Percentiles rank a stretch among this genome's conserved stretches.
Conservation (phyloP, 148 eudicot genomes). For the Vaccinium corymbosum region DNA sequence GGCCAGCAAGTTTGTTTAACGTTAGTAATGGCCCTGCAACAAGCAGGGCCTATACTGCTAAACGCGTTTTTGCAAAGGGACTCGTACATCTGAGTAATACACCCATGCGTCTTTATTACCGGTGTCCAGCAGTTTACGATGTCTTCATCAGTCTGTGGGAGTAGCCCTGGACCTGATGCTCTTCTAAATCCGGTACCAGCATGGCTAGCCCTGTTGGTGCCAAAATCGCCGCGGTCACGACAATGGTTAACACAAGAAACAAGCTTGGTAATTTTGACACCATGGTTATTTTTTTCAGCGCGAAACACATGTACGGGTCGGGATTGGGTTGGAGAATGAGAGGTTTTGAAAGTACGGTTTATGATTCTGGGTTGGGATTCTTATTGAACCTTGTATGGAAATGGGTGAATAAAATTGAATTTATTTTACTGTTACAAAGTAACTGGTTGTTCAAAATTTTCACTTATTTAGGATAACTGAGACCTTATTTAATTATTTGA, state of each 20-base stretch:
- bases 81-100: background rate
- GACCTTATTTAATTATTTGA: background rate
- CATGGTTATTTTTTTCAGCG: background rate
- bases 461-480: background rate
- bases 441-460: background rate
- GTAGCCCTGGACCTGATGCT: background rate
- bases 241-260: background rate
- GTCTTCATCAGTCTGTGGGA: background rate
- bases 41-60: background rate
- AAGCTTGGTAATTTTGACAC: background rate
- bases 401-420: background rate
- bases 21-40: background rate
- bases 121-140: background rate
- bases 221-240: background rate
- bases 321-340: background rate
- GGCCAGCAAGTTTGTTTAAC: background rate
- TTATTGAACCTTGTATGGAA: background rate
- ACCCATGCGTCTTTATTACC: background rate
- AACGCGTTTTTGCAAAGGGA: background rate
- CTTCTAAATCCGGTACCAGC: background rate
- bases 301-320: background rate
- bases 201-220: background rate
- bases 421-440: background rate
- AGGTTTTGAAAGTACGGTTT: background rate
- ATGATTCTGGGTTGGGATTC: background rate